Conservation (phyloP, 2,329 filamentous ascomycete genomes). For the Ophiostoma sp. region DNA sequence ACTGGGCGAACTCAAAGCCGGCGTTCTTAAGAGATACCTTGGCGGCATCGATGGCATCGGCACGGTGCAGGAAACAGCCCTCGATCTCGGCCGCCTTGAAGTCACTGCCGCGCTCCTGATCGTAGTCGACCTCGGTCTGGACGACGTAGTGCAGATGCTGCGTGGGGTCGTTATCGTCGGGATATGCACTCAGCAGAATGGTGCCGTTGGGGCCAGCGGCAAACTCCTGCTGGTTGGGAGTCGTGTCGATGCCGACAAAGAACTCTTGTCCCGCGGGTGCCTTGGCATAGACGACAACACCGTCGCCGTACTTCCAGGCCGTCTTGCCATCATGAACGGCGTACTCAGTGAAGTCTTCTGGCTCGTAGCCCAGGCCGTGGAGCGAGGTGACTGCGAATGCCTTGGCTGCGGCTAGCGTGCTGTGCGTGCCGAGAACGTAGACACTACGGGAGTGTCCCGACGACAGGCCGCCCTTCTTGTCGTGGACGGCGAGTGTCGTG, state of each 20-base stretch:
- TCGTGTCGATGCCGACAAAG: conserved; percentile 36
- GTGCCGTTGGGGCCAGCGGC: conserved; percentile 26
- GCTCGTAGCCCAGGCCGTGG: conserved; percentile 34
- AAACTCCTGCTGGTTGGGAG: conserved; percentile 35
- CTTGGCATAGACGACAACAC: conserved; percentile 36
- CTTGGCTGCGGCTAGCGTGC: conserved; percentile 36
- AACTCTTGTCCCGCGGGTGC: conserved; percentile 37
- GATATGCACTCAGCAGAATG: conserved; percentile 26
- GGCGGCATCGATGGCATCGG: conserved; percentile 32
- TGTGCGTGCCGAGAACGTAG: conserved; percentile 39
- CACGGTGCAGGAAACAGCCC: conserved; percentile 36
- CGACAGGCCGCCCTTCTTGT: conserved; percentile 20
- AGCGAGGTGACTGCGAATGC: conserved; percentile 34
- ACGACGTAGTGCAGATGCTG: conserved; percentile 39
- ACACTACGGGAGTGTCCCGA: conserved; percentile 31
- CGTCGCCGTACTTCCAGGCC: conserved; percentile 37
- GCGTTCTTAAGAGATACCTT: conserved; percentile 31
- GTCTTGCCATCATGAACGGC: conserved; percentile 24
- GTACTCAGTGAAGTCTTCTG: conserved; percentile 37
- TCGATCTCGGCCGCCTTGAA: conserved; percentile 37
- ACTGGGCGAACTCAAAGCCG: conserved; percentile 32
- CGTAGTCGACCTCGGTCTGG: conserved; percentile 41
- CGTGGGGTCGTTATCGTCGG: conserved; percentile 25
- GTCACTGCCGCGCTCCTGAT: conserved; percentile 31
- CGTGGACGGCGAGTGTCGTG: conserved; percentile 30